Conservation (phyloP, 169 alveolate species). For the Cryptosporidium ryanae region DNA sequence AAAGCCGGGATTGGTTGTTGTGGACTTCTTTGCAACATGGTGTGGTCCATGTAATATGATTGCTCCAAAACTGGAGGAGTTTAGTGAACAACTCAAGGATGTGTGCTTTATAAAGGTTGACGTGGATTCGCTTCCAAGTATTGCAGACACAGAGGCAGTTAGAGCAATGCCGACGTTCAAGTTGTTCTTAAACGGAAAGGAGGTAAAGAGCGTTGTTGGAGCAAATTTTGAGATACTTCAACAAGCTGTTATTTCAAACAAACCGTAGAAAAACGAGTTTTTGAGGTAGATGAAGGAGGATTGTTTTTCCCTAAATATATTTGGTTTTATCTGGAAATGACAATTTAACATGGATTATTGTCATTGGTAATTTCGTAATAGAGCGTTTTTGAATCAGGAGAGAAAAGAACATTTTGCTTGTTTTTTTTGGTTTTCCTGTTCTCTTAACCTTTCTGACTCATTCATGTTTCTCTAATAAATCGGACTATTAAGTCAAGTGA, state of each 20-base stretch:
- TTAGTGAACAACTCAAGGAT: constrained; percentile 67
- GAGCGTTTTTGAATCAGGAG: too few species aligned
- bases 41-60: constrained; percentile 84
- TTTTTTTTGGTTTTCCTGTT: too few species aligned
- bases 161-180: constrained; percentile 79
- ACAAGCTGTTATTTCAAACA: constrained; percentile 40
- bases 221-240: constrained; percentile 76
- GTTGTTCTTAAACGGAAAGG: constrained; percentile 74
- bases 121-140: constrained; percentile 70
- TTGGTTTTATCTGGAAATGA: background rate
- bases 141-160: constrained; percentile 62
- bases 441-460: too few species aligned
- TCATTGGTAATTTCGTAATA: too few species aligned
- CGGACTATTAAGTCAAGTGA: too few species aligned
- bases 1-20: constrained; percentile 76
- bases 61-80: constrained; percentile 78
- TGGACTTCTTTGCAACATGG: constrained; percentile 85
- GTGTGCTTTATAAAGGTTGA: constrained; percentile 77
- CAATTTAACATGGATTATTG: background rate
- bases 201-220: constrained; percentile 75
- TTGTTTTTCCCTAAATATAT: background rate
- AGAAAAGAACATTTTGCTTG: too few species aligned
- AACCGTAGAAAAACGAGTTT: constrained; percentile 4
- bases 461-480: too few species aligned
- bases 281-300: background rate